Evolutionary conservation across 2,329 filamentous ascomycete genomes (phyloP).

Genomic region (Chaetomiaceae sp.): DNA sequence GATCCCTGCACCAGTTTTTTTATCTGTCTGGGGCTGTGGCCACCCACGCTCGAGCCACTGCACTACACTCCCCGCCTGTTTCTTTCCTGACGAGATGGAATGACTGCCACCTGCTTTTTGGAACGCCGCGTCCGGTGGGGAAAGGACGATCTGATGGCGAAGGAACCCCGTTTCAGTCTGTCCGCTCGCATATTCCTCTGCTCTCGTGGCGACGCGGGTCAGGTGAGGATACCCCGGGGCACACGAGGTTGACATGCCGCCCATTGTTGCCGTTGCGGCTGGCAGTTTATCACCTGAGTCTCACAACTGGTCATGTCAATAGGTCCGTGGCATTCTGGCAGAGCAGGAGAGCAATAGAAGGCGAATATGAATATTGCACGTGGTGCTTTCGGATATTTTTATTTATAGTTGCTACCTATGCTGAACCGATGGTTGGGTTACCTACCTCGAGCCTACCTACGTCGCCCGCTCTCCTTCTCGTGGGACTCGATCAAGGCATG

Average conservation of each 20-base stretch:
- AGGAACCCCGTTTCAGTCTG: not conserved
- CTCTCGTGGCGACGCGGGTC: constrained; percentile 6
- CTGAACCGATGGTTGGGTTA: too few relatives aligned
- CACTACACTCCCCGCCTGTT: not conserved
- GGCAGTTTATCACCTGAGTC: not conserved
- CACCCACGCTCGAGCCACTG: too few relatives aligned
- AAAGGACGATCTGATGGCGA: constrained; percentile 8
- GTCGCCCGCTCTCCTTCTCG: too few relatives aligned
- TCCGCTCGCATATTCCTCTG: not conserved
- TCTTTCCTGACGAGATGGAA: not conserved
- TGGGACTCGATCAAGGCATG: too few relatives aligned
- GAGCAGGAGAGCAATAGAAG: too few relatives aligned
- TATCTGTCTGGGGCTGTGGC: constrained; percentile 8
- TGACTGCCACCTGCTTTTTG: not conserved
- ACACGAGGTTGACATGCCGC: not conserved
- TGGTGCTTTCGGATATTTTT: too few relatives aligned
- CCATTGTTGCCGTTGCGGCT: not conserved
- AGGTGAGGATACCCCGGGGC: not conserved
- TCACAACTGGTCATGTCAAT: not conserved
- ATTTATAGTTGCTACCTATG: too few relatives aligned
- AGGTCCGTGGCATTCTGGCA: too few relatives aligned
- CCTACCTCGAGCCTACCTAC: too few relatives aligned
- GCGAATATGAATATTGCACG: too few relatives aligned
- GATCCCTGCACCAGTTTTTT: constrained; percentile 5
- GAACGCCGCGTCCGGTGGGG: constrained; percentile 3